phyloP scores from a whole-genome alignment of 1,139 yeast species.

The Hansenula lynferdii region DNA sequence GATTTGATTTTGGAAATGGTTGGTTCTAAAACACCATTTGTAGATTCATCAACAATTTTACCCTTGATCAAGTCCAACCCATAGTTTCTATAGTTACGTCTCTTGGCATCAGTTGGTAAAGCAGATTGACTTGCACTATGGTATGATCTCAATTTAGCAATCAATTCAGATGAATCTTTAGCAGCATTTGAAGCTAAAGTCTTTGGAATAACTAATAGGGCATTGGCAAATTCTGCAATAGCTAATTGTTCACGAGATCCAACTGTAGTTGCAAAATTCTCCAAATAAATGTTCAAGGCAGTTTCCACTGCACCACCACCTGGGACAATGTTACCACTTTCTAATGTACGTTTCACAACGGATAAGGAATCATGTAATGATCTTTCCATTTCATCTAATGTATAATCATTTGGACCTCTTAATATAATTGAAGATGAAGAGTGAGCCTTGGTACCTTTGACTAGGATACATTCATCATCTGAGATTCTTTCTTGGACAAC shows the following conservation, averaged over 20 bases:
- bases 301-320: slow-evolving; percentile 99
- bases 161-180: slow-evolving; percentile 90
- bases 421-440: slow-evolving; percentile 88
- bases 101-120: slow-evolving; percentile 71
- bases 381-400: slow-evolving; percentile 98
- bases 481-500: slow-evolving; percentile 89
- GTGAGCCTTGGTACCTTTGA: slow-evolving; percentile 92
- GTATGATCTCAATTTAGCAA: slow-evolving; percentile 92
- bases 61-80: slow-evolving; percentile 93
- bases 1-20: slow-evolving; percentile 90
- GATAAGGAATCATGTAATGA: slow-evolving; percentile 91
- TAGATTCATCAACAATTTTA: slow-evolving; percentile 80
- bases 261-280: slow-evolving; percentile 95
- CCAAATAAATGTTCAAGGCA: slow-evolving; percentile 90
- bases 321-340: slow-evolving; percentile 91
- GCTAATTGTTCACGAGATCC: slow-evolving; percentile 98
- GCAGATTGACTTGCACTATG: slow-evolving; percentile 96
- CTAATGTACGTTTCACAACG: slow-evolving; percentile 94
- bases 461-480: slow-evolving; percentile 95
- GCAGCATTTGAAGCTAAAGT: slow-evolving; percentile 98
- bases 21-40: slow-evolving; percentile 91
- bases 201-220: slow-evolving; percentile 89
- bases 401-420: slow-evolving; percentile 95
- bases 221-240: slow-evolving; percentile 93
- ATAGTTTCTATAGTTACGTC: slow-evolving; percentile 80